Percentiles rank a stretch among this genome's conserved stretches.
phyloP scores from a whole-genome alignment of 108 stramenopile species.

The Seminavis robusta region DNA sequence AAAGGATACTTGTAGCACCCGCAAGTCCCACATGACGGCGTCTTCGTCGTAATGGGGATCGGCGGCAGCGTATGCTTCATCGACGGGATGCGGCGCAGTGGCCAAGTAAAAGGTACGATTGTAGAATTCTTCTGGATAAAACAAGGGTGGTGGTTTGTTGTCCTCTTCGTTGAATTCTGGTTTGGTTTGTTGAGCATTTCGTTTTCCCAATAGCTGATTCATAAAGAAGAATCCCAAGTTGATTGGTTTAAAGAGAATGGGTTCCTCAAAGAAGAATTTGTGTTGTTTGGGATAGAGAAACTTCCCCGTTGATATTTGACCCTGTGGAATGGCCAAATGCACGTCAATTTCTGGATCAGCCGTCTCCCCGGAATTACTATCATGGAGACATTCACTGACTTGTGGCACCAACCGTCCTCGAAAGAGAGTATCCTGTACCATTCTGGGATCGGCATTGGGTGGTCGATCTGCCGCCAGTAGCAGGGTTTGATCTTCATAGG shows the following conservation, averaged over 20 bases:
- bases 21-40: constrained; percentile 5
- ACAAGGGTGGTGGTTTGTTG: constrained; percentile 2
- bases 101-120: constrained; percentile 13
- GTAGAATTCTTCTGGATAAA: constrained; percentile 6
- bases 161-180: constrained; percentile 6
- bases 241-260: constrained; percentile 9
- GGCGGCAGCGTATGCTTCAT: constrained; percentile 1
- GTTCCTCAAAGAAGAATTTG: constrained; percentile 24
- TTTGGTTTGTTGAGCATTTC: constrained; percentile 1
- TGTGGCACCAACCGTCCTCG: constrained; percentile 2
- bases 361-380: neutral
- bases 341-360: constrained; percentile 1
- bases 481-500: constrained; percentile 7
- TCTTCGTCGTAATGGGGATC: constrained; percentile 7
- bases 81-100: constrained; percentile 12
- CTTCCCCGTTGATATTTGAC: constrained; percentile 13
- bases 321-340: constrained; percentile 15
- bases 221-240: constrained; percentile 8
- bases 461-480: constrained; percentile 18
- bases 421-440: constrained; percentile 17
- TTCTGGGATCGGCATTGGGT: neutral
- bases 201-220: constrained; percentile 13
- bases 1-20: constrained; percentile 8
- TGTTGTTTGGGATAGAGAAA: constrained; percentile 22
- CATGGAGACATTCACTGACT: constrained; percentile 1